Conservation (phyloP, 164 flowering plant species). For the Amborella trichopoda region DNA sequence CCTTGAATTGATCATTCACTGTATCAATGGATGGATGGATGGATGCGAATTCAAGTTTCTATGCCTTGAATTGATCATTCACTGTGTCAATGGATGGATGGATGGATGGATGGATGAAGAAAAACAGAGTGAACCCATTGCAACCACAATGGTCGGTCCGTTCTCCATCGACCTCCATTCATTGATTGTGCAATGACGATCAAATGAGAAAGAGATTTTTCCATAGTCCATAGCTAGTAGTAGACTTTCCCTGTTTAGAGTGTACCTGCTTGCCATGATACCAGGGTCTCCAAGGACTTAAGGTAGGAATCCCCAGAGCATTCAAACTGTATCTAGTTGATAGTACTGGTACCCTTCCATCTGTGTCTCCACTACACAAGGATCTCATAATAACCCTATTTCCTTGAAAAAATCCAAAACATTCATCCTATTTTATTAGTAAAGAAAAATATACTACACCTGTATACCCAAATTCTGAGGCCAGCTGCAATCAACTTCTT, state of each 20-base stretch:
- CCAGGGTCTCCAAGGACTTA: slow-evolving; percentile 86
- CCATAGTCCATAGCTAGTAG: not conserved
- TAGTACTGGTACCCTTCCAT: slow-evolving; percentile 90
- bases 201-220: not conserved
- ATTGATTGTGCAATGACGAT: not conserved
- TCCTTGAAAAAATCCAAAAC: no score
- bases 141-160: not conserved
- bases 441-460: slow-evolving; percentile 52
- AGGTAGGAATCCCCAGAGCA: slow-evolving; percentile 49
- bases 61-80: no score
- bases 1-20: no score
- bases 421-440: no score
- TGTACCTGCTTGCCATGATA: slow-evolving; percentile 69
- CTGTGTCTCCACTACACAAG: slow-evolving; percentile 89
- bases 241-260: not conserved
- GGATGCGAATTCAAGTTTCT: no score
- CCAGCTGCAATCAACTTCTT: slow-evolving; percentile 73
- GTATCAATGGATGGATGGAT: no score
- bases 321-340: slow-evolving; percentile 76
- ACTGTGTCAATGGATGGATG: no score
- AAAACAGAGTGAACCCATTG: not conserved
- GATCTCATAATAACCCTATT: no score
- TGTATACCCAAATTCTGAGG: slow-evolving; percentile 89
- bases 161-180: not conserved
- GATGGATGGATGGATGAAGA: not conserved